These are phyloP conservation scores for Euphorbia celastroides DNA, from an alignment of 441 rosid genomes.

Conservation along the genomic window DNA sequence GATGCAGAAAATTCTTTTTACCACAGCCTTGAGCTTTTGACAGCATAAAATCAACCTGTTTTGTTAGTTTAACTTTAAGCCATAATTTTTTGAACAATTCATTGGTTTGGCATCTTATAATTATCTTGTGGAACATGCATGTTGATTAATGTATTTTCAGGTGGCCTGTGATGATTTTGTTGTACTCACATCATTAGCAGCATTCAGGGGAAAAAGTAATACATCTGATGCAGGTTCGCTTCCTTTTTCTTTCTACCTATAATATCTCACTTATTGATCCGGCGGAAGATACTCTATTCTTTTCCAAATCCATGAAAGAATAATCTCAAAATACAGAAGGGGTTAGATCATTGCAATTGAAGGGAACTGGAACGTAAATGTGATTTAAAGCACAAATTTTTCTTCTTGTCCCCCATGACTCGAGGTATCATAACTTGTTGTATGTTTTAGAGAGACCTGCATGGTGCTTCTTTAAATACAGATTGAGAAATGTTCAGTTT, in stretches of 20 bases:
- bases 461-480: background rate
- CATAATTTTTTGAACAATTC: too few relatives aligned
- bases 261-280: background rate
- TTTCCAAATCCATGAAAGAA: constrained; percentile 5
- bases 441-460: background rate
- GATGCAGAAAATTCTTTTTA: too few relatives aligned
- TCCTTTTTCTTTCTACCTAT: background rate
- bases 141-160: too few relatives aligned
- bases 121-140: too few relatives aligned
- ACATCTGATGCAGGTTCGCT: too few relatives aligned
- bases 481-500: background rate
- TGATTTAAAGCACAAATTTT: background rate
- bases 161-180: too few relatives aligned
- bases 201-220: too few relatives aligned
- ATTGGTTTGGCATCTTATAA: too few relatives aligned
- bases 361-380: background rate
- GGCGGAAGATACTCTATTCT: constrained; percentile 1
- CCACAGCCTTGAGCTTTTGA: too few relatives aligned
- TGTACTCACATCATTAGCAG: constrained; percentile 78
- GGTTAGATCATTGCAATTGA: background rate
- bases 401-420: background rate
- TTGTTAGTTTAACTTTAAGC: too few relatives aligned
- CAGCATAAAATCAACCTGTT: too few relatives aligned
- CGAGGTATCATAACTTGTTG: background rate
- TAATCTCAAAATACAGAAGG: background rate